A percentile compares a stretch with the other conserved stretches of the same genome.
These are phyloP conservation scores for Lecanicillium sp. DNA, from an alignment of 2,329 filamentous ascomycete species.

Conservation along the genomic window DNA sequence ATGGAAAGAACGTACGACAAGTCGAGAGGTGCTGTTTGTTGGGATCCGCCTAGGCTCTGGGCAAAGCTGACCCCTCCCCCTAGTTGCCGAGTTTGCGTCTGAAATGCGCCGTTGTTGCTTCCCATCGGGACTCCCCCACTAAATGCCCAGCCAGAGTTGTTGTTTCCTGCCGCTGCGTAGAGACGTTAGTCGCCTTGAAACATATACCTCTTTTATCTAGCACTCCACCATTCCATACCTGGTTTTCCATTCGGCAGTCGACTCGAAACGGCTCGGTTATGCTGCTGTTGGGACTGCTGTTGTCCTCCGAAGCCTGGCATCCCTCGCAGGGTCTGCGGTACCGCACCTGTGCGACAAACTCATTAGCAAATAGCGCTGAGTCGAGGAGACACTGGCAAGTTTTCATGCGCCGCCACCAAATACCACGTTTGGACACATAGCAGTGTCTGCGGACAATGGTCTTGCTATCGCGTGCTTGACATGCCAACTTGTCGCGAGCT, in stretches of 20 bases:
- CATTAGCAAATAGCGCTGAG: too few species aligned
- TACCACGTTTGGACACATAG: too few species aligned
- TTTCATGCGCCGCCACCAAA: too few species aligned
- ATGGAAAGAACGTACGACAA: conserved; percentile 51
- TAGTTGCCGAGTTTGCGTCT: conserved; percentile 48
- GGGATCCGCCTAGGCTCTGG: conserved; percentile 58
- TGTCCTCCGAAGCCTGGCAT: conserved; percentile 56
- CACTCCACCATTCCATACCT: too few species aligned
- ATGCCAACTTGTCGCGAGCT: too few species aligned
- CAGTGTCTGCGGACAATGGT: too few species aligned
- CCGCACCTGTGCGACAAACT: conserved; percentile 40
- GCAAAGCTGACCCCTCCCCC: conserved; percentile 59
- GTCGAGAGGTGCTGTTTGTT: conserved; percentile 56
- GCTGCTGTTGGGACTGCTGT: conserved; percentile 33
- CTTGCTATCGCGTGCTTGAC: too few species aligned
- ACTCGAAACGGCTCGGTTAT: conserved; percentile 47
- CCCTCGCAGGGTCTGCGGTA: conserved; percentile 56
- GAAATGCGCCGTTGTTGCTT: conserved; percentile 39
- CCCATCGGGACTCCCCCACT: conserved; percentile 57
- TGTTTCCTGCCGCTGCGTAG: conserved; percentile 36
- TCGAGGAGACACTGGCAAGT: too few species aligned
- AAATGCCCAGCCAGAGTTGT: conserved; percentile 56
- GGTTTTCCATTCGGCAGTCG: conserved; percentile 61
- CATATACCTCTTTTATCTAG: too few species aligned
- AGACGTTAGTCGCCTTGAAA: conserved; percentile 12